Percentiles rank a stretch among this genome's conserved stretches.
phyloP scores from a whole-genome alignment of 148 eudicot species.

The Talinum fruticosum region DNA sequence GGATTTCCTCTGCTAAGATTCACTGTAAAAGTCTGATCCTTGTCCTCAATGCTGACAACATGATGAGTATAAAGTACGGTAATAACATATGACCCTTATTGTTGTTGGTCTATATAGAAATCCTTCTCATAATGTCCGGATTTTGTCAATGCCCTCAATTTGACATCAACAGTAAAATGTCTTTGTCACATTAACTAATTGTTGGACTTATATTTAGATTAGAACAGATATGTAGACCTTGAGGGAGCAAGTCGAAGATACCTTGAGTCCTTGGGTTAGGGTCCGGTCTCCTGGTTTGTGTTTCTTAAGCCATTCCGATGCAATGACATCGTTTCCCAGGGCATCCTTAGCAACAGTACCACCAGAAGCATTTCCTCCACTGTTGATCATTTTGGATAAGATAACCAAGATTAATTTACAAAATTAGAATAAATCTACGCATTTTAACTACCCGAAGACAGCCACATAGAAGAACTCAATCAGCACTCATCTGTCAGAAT shows the following conservation, averaged over 20 bases:
- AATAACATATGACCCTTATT: not conserved
- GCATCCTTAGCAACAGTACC: slow-evolving; percentile 81
- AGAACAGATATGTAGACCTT: not conserved
- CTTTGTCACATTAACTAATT: not conserved
- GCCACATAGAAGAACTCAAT: not conserved
- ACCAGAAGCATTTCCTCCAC: slow-evolving; percentile 45
- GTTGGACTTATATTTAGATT: not conserved
- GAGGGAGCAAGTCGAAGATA: slow-evolving; percentile 16
- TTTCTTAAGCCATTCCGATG: slow-evolving; percentile 62
- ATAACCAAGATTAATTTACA: not conserved
- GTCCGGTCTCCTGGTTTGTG: slow-evolving; percentile 79
- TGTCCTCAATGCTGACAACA: no score
- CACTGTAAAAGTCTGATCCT: not conserved
- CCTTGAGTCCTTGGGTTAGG: slow-evolving; percentile 84
- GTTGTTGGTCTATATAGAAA: not conserved
- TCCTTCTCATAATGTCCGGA: not conserved
- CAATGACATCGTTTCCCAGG: slow-evolving; percentile 70
- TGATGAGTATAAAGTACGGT: not conserved
- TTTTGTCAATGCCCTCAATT: not conserved
- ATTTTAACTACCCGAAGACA: not conserved
- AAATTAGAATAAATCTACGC: not conserved
- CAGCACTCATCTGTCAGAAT: not conserved
- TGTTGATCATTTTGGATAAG: slow-evolving; percentile 16
- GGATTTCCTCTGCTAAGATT: not conserved
- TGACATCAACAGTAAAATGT: not conserved